Conservation (phyloP, 441 rosid species). For the Arabidopsis hybrid region DNA sequence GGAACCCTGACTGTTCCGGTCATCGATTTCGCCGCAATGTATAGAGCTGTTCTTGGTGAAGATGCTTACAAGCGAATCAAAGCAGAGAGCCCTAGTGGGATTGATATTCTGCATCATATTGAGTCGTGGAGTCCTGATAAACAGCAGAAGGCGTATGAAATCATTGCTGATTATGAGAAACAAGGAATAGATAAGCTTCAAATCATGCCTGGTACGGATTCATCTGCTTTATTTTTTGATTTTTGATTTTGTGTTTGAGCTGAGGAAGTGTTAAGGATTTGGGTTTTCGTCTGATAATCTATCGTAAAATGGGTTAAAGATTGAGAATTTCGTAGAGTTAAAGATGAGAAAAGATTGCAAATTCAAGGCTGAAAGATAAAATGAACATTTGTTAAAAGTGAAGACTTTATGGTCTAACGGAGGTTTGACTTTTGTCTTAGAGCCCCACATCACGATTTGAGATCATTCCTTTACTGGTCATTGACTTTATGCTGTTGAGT, state of each 20-base stretch:
- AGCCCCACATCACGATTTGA: not conserved
- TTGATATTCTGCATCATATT: conserved; percentile 82
- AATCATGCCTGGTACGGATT: conserved; percentile 83
- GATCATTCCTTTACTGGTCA: conserved; percentile 10
- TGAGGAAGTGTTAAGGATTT: conserved; percentile 10
- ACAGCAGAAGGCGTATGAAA: conserved; percentile 65
- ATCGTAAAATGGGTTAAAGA: not conserved
- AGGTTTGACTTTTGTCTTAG: conserved; percentile 14
- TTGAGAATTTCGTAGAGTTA: conserved; percentile 15
- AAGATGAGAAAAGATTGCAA: not conserved
- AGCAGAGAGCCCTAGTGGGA: conserved; percentile 75
- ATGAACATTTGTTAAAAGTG: not conserved
- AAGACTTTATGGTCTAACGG: conserved; percentile 21
- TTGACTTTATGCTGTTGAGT: not conserved
- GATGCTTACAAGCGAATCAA: conserved; percentile 71
- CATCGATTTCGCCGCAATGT: conserved; percentile 92
- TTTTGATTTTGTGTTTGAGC: not conserved
- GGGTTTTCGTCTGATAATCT: not conserved
- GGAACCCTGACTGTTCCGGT: conserved; percentile 92
- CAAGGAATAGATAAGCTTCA: conserved; percentile 84
- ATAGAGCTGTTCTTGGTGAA: conserved; percentile 81
- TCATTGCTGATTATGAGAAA: conserved; percentile 74
- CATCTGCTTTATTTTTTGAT: not conserved
- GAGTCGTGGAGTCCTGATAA: conserved; percentile 70
- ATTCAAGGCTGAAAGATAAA: not conserved